Evolutionary conservation across 1,284 basidiomycete genomes (phyloP), one percentile per base, ranked within the genome.

Genomic region (Tilletia caries): DNA sequence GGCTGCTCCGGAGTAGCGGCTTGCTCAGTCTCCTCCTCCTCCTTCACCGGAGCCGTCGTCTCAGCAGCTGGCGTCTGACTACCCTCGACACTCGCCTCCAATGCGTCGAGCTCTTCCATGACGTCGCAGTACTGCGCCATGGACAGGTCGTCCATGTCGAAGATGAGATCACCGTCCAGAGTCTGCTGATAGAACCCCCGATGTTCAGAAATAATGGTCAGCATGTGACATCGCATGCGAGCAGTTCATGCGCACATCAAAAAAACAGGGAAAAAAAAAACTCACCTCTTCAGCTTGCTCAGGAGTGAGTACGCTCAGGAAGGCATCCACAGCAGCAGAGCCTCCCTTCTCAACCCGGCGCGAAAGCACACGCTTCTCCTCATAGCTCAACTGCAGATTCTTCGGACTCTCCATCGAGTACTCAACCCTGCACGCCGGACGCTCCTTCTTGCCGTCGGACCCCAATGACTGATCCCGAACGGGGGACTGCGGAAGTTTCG

Each of bases 321-420:
- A 41, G 1, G 66, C 66, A 50, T 67, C 20, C 33, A 62, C 29
- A 23, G 66, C 66, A 29, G 66, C 66, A 18, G 50, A 46, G 12
- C 66, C 66, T 27, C 66, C 66, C 23, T 52, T 23, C 46, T 67
- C 37, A 18, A 67, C 33, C 20, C 66, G 52, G 25, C 27, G 25
- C 23, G 66, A 25, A 4, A 67, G 46, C 13, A 52, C 13, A 27
- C 66, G 46, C 46, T 67, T 67, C 48, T 67, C 66, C 60, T 67
- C 66, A 27, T 27, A 67, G 60, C 52, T 58, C 37, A 67, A 23
- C 4, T 29, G 25, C 25, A 25, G 27, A 32, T 34, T 43, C 58
- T 18, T 34, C 18, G 58, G 58, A 12, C 29, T 2, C 58, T 34
- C 32, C 32, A 34, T 34, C 29, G 58, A 34, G 58, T 62, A 29